These are phyloP conservation scores for Lentinula guzmanii DNA, from an alignment of 768 basidiomycete genomes.

Conservation along the genomic window DNA sequence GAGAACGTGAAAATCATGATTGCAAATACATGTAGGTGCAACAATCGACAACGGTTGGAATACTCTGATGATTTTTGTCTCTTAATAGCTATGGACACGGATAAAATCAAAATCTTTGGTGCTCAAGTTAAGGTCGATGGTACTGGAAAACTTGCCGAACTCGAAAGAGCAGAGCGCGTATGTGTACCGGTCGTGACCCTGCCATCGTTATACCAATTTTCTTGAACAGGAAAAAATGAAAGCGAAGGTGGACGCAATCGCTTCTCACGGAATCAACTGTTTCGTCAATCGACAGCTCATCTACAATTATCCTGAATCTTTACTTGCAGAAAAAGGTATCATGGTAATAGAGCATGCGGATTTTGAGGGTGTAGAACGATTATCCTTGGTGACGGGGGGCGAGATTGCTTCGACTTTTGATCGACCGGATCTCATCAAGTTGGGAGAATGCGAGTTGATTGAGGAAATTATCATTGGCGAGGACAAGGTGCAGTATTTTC, in stretches of 20 bases:
- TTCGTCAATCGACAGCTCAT: conserved; percentile 98
- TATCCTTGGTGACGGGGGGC: conserved; percentile 95
- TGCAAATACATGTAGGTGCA: conserved; percentile 87
- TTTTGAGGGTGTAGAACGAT: conserved; percentile 95
- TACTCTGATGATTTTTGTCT: neutral
- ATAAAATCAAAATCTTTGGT: conserved; percentile 99
- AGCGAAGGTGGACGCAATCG: conserved; percentile 92
- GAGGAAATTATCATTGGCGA: conserved; percentile 99
- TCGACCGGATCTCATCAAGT: conserved; percentile 83
- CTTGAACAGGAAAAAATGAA: conserved; percentile 95
- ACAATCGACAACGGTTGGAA: neutral
- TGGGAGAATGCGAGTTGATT: conserved; percentile 90
- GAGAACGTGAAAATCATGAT: conserved; percentile 96
- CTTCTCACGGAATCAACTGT: conserved; percentile 86
- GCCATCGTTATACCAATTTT: neutral
- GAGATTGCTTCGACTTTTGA: conserved; percentile 95
- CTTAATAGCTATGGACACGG: conserved; percentile 91
- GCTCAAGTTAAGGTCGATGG: conserved; percentile 93
- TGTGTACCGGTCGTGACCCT: conserved; percentile 14
- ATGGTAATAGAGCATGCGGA: conserved; percentile 98
- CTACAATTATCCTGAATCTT: conserved; percentile 98
- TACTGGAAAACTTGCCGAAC: conserved; percentile 95
- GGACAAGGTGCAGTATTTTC: conserved; percentile 65
- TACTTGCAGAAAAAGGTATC: conserved; percentile 93
- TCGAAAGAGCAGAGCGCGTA: conserved; percentile 92